A percentile compares a stretch with the other conserved stretches of the same genome.
Conservation (phyloP, 106 monocot species). For the Agapanthus africanus region DNA sequence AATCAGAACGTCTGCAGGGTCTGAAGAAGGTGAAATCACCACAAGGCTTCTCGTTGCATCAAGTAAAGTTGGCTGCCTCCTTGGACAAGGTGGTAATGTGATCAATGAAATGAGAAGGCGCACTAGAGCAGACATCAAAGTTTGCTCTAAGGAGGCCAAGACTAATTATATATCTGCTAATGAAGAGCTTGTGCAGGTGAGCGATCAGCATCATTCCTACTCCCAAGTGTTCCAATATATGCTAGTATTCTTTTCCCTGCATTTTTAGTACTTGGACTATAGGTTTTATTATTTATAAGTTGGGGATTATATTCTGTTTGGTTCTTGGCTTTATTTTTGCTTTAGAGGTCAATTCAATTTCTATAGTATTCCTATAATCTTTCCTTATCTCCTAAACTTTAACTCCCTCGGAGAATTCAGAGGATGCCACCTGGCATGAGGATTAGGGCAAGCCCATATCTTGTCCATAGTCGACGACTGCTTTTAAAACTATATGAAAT, state of each 20-base stretch:
- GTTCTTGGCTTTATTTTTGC: no score
- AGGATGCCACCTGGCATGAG: no score
- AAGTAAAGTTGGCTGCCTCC: constrained; percentile 63
- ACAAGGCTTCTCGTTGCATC: constrained; percentile 71
- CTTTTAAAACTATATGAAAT: no score
- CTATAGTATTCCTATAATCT: no score
- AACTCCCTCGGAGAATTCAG: no score
- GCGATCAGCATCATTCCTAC: constrained; percentile 3
- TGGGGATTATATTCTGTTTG: no score
- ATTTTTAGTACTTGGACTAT: neutral
- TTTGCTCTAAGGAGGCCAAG: constrained; percentile 53
- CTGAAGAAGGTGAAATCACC: constrained; percentile 46
- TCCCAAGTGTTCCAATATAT: neutral
- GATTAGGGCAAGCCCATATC: no score
- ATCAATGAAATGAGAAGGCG: constrained; percentile 74
- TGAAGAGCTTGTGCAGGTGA: constrained; percentile 81
- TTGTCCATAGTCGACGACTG: no score
- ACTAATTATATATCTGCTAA: constrained; percentile 53
- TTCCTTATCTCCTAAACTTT: no score
- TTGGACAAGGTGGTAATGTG: constrained; percentile 66
- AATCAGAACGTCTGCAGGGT: constrained; percentile 18
- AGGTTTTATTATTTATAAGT: no score
- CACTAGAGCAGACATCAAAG: constrained; percentile 58
- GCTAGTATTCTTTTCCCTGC: neutral
- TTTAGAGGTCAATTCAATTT: no score